Percentiles rank a stretch among this genome's conserved stretches.
Conservation (phyloP, 176 grass and related monocot species). For the Thalia dealbata region DNA sequence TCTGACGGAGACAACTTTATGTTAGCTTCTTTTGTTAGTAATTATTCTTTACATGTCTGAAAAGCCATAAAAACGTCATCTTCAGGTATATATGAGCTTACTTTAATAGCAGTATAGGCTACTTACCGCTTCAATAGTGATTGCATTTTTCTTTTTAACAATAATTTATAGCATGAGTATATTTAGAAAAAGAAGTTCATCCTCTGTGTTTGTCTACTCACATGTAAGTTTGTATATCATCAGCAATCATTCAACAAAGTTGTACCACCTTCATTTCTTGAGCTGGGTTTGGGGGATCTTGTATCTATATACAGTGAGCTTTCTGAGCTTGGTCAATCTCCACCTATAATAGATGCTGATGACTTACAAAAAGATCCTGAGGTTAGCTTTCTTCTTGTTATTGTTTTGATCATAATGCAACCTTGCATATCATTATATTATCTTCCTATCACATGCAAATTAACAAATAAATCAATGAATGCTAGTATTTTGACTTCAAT, state of each 20-base stretch:
- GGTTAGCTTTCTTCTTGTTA: slow-evolving; percentile 33
- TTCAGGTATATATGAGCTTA: not conserved
- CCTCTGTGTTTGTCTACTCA: not conserved
- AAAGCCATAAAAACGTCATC: not conserved
- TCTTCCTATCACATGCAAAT: not conserved
- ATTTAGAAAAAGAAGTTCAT: not conserved
- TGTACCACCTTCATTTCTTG: slow-evolving; percentile 66
- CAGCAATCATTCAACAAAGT: slow-evolving; percentile 93
- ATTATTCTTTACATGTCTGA: not conserved
- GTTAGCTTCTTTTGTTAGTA: not conserved
- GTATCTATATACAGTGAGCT: slow-evolving; percentile 85
- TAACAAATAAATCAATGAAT: not conserved
- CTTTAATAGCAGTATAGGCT: not conserved
- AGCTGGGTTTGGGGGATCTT: slow-evolving; percentile 79
- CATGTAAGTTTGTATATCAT: slow-evolving; percentile 11
- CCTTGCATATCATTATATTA: not conserved
- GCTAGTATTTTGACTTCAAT: no score
- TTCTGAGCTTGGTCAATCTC: slow-evolving; percentile 53
- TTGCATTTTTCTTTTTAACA: not conserved
- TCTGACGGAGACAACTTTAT: not conserved
- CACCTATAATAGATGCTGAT: slow-evolving; percentile 91
- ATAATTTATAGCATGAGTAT: not conserved
- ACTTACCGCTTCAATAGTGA: not conserved
- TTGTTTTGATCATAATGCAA: no score
- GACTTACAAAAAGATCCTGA: slow-evolving; percentile 69